These are phyloP conservation scores for Phytophthora meadii DNA, from an alignment of 352 stramenopile genomes.

Conservation along the genomic window DNA sequence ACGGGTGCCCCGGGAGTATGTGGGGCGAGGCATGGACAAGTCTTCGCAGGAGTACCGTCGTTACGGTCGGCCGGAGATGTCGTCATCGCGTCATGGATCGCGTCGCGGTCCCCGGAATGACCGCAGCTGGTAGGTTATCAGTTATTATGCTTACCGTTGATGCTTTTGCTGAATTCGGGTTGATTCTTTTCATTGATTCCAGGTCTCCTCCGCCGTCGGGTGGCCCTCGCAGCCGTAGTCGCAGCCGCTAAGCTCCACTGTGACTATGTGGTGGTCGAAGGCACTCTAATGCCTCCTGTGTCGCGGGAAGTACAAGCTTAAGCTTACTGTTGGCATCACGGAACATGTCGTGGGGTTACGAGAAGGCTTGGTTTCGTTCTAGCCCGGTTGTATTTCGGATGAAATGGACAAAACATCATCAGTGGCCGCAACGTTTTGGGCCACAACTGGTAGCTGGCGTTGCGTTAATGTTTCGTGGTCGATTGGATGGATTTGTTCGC, in stretches of 20 bases:
- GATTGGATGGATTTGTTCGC: conserved; percentile 22
- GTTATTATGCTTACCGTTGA: not conserved
- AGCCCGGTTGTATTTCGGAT: conserved; percentile 28
- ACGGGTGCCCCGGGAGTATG: conserved; percentile 30
- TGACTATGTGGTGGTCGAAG: conserved; percentile 1
- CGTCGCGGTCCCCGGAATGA: conserved; percentile 34
- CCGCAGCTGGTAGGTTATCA: conserved; percentile 35
- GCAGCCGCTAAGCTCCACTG: conserved; percentile 31
- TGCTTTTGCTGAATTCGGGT: conserved; percentile 11
- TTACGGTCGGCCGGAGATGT: conserved; percentile 36
- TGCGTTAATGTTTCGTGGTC: conserved; percentile 27
- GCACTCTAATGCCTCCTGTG: conserved; percentile 1
- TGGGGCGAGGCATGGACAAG: conserved; percentile 28
- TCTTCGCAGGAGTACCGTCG: conserved; percentile 33
- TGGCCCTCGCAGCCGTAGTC: conserved; percentile 38
- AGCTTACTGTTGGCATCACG: conserved; percentile 13
- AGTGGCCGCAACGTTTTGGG: conserved; percentile 26
- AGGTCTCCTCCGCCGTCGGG: conserved; percentile 35
- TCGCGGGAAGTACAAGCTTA: conserved; percentile 7
- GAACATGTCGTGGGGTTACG: conserved; percentile 19
- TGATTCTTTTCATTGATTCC: not conserved
- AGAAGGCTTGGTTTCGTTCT: conserved; percentile 24
- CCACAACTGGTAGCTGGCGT: conserved; percentile 25
- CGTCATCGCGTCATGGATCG: conserved; percentile 30
- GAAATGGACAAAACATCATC: conserved; percentile 35